These are phyloP conservation scores for Oidiodendron maius DNA, from an alignment of 495 filamentous ascomycete species.

Conservation along the genomic window DNA sequence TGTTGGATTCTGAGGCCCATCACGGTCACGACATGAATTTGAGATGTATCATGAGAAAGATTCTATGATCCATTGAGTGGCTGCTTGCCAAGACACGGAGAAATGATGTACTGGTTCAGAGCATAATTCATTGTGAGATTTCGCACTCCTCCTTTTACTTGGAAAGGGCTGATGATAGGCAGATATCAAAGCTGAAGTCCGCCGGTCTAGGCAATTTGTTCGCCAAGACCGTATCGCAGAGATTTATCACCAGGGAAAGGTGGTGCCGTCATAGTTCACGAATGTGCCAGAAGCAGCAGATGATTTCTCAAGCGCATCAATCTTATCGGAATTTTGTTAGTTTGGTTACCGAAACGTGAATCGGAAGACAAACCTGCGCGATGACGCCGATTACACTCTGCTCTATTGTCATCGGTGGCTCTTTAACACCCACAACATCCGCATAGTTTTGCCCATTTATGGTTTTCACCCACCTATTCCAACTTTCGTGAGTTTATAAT, in stretches of 20 bases:
- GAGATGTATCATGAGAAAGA: slow-evolving; percentile 20
- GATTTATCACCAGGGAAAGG: slow-evolving; percentile 5
- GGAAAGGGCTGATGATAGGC: too few relatives aligned
- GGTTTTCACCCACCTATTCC: slow-evolving; percentile 35
- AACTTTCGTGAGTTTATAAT: neutral
- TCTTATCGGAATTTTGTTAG: slow-evolving; percentile 4
- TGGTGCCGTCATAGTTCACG: slow-evolving; percentile 10
- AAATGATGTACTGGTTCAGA: too few relatives aligned
- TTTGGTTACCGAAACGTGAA: too few relatives aligned
- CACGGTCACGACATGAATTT: slow-evolving; percentile 13
- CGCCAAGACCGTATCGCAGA: neutral
- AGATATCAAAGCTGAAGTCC: too few relatives aligned
- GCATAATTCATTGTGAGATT: too few relatives aligned
- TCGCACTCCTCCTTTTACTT: too few relatives aligned
- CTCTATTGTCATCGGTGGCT: slow-evolving; percentile 28
- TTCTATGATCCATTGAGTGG: neutral
- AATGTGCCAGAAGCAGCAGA: slow-evolving; percentile 14
- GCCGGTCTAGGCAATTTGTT: too few relatives aligned
- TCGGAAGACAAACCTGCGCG: slow-evolving; percentile 24
- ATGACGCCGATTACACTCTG: slow-evolving; percentile 24
- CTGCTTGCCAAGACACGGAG: neutral
- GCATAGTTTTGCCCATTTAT: slow-evolving; percentile 30
- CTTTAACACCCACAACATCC: slow-evolving; percentile 24
- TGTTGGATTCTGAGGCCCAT: slow-evolving; percentile 12
- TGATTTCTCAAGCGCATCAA: too few relatives aligned